Base-by-base conservation (phyloP, 371 early-diverging fungal genomes). In the Antonospora locustae region DNA sequence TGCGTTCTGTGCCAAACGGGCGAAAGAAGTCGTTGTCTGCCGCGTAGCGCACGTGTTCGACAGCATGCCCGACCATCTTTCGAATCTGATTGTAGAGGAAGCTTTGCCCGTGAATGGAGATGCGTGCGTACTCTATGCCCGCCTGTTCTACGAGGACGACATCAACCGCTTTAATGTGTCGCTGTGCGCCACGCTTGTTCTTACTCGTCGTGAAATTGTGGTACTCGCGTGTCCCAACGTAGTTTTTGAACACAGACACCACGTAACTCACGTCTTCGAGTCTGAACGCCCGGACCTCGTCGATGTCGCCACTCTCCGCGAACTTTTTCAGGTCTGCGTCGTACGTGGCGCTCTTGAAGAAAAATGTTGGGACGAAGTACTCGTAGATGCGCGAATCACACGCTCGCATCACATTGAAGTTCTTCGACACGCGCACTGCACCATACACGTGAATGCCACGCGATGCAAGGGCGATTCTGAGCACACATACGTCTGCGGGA, bases 71-170 rank as follows among this genome's bases (percentile, higher is more conserved):
- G 7, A 71, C 58, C 97, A 98, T 96, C 70, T 97, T 96, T 50
- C 99, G 83, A 59, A 98, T 98, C 55, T 77, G 72, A 71, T 92
- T 93, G 75, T 98, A 94, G 29, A 98, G 77, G 66, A 98, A 98
- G 27, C 89, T 84, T 72, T 95, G 92, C 1, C 99, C 99, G 44
- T 85, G 81, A 16, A 98, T 82, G 59, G 81, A 81, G 30, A 93
- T 69, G 36, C 81, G 80, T 17, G 94, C 59, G 91, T 94, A 97
- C 66, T 93, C 90, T 32, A 76, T 77, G 0, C 80, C 86, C 17
- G 80, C 68, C 27, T 78, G 76, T n/a, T 84, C 54, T 66, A 57
- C 41, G 14, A 55, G n/a, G 17, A 65, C 59, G 1, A 60, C 45
- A 12, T 5, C 71, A 61, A 80, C 82, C 25, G 88, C 84, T 65